These are phyloP conservation scores for Biancaea sappan DNA, from an alignment of 306 rosid genomes.

Conservation along the genomic window DNA sequence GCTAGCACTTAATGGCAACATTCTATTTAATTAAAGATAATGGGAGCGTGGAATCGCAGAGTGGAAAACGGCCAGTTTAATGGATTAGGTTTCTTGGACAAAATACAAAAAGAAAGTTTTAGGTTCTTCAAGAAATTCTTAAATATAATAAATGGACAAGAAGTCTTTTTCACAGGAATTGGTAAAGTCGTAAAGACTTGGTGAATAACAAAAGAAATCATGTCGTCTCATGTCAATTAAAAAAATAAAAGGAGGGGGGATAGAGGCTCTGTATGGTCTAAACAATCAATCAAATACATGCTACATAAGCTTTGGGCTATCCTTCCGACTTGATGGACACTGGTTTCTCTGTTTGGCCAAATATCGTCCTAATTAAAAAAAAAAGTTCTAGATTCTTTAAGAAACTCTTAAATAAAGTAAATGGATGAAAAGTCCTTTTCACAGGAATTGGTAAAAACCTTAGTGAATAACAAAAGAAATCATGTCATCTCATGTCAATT, in stretches of 20 bases:
- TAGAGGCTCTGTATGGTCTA: no score
- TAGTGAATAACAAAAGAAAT: slow-evolving; percentile 5
- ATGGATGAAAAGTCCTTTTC: slow-evolving; percentile 26
- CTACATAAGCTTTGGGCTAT: no score
- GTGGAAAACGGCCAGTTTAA: slow-evolving; percentile 25
- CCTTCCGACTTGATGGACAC: no score
- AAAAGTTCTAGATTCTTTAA: slow-evolving; percentile 17
- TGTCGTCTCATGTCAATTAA: not conserved
- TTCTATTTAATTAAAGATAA: slow-evolving; percentile 10
- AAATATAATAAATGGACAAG: slow-evolving; percentile 7
- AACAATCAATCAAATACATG: not conserved
- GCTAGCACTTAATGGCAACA: slow-evolving; percentile 27
- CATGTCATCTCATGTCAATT: not conserved
- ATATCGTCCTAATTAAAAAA: no score
- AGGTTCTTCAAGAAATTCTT: slow-evolving; percentile 3
- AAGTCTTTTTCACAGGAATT: slow-evolving; percentile 21
- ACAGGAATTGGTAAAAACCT: not conserved
- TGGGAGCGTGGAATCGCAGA: slow-evolving; percentile 30
- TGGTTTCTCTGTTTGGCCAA: no score
- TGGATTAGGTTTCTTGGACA: slow-evolving; percentile 36
- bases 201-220: slow-evolving; percentile 1
- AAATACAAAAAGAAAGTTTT: slow-evolving; percentile 24
- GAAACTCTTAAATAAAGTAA: not conserved
- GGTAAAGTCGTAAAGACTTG: not conserved
- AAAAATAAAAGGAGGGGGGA: no score